Percentiles rank a stretch among this genome's conserved stretches.
Conservation (phyloP, 257 asterid species). For the Capsicum pubescens region DNA sequence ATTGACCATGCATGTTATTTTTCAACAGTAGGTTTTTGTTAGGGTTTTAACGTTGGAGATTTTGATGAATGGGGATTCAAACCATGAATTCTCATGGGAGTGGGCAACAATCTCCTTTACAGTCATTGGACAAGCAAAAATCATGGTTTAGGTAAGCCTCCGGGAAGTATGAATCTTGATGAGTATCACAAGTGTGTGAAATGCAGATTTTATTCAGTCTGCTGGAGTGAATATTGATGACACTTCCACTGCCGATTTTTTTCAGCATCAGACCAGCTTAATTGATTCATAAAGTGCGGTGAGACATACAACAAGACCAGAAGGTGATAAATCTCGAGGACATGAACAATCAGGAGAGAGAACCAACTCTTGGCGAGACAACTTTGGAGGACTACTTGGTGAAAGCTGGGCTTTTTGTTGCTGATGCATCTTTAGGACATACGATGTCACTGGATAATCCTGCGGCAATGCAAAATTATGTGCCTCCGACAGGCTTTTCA, state of each 20-base stretch:
- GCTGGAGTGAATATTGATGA: constrained; percentile 36
- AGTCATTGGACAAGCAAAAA: constrained; percentile 50
- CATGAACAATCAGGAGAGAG: constrained; percentile 44
- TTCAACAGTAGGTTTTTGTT: constrained; percentile 25
- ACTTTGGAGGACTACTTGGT: constrained; percentile 85
- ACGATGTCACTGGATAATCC: constrained; percentile 66
- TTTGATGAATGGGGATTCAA: constrained; percentile 72
- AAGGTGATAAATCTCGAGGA: constrained; percentile 45
- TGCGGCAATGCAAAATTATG: constrained; percentile 47
- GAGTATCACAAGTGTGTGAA: constrained; percentile 65
- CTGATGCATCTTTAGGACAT: constrained; percentile 59
- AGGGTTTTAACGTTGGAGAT: constrained; percentile 35
- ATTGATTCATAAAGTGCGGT: constrained; percentile 73
- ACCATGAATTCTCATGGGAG: constrained; percentile 66
- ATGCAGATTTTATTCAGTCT: constrained; percentile 52
- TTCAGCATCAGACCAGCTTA: constrained; percentile 70
- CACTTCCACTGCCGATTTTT: constrained; percentile 54
- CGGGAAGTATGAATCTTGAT: constrained; percentile 74
- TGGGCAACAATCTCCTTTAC: constrained; percentile 58
- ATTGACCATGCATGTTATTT: constrained; percentile 23
- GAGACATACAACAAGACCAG: constrained; percentile 62
- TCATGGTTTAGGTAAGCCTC: constrained; percentile 75
- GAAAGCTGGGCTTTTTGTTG: constrained; percentile 67
- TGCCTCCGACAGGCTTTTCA: constrained; percentile 55
- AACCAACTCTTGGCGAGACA: constrained; percentile 68